A percentile compares a stretch with the other conserved stretches of the same genome.
phyloP scores from a whole-genome alignment of 768 basidiomycete genomes.

The Phlegmacium glaucopus region DNA sequence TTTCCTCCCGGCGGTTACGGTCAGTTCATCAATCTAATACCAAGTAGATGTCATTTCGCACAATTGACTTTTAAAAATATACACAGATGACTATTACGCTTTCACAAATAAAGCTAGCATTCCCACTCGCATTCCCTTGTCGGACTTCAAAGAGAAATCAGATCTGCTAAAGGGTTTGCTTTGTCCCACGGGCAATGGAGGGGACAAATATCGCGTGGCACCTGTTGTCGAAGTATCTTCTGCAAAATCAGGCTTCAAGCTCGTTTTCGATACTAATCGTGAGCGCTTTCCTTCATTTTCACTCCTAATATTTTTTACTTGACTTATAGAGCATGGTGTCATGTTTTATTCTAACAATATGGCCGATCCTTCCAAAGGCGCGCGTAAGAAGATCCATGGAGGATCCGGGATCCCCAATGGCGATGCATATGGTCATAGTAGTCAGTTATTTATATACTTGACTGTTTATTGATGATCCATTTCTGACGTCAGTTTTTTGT shows the following conservation, averaged over 20 bases:
- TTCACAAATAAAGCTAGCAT: constrained; percentile 38
- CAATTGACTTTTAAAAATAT: neutral
- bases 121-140: constrained; percentile 46
- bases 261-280: constrained; percentile 73
- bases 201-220: constrained; percentile 28
- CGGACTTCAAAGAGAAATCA: constrained; percentile 36
- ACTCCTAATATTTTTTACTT: neutral
- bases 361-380: constrained; percentile 42
- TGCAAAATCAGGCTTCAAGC: constrained; percentile 52
- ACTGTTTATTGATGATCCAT: constrained; percentile 5
- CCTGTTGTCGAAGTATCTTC: constrained; percentile 54
- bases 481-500: neutral
- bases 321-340: constrained; percentile 57
- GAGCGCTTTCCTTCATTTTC: constrained; percentile 23
- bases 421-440: constrained; percentile 55
- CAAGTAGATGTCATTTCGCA: neutral
- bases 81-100: constrained; percentile 64
- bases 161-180: constrained; percentile 47
- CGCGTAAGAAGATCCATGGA: constrained; percentile 73
- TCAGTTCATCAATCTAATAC: constrained; percentile 23
- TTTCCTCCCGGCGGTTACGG: constrained; percentile 64
- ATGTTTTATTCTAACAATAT: constrained; percentile 72
- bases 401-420: constrained; percentile 56
- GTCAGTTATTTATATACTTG: constrained; percentile 34
- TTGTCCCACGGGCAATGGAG: constrained; percentile 27